Conservation (phyloP, 225 moss, liverwort and hornwort species). For the Ulota crispa region DNA sequence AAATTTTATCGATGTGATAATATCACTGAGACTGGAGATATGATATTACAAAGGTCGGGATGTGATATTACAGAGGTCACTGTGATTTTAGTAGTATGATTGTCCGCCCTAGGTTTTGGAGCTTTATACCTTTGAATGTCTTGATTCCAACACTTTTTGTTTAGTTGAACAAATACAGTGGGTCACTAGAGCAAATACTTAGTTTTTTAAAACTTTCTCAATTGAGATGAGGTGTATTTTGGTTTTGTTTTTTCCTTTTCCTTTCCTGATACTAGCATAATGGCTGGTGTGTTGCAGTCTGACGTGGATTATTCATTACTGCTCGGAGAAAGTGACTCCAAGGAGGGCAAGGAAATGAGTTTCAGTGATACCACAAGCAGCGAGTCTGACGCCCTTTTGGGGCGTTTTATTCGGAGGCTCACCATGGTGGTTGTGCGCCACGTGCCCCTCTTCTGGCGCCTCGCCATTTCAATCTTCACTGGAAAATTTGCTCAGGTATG, state of each 20-base stretch:
- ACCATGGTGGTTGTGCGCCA: constrained; percentile 81
- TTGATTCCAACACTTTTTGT: too few relatives aligned
- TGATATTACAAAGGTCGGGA: too few relatives aligned
- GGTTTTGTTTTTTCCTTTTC: too few relatives aligned
- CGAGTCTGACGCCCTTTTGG: constrained; percentile 84
- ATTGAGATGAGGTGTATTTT: not conserved
- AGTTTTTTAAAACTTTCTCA: not conserved
- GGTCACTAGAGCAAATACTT: not conserved
- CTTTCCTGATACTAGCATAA: not conserved
- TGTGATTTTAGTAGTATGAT: too few relatives aligned
- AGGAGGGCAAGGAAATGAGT: constrained; percentile 54
- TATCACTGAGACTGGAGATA: too few relatives aligned
- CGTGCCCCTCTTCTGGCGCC: constrained; percentile 85
- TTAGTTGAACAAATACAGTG: too few relatives aligned
- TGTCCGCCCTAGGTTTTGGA: too few relatives aligned
- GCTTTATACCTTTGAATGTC: too few relatives aligned
- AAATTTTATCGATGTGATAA: too few relatives aligned
- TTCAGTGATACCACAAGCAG: constrained; percentile 67
- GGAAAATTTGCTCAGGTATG: constrained; percentile 64
- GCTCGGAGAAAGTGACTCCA: constrained; percentile 90
- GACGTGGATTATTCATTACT: constrained; percentile 85
- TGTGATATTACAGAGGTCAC: too few relatives aligned
- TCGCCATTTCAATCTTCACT: constrained; percentile 81
- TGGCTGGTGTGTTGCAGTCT: constrained; percentile 43
- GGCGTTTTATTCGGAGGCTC: constrained; percentile 86